phyloP scores from a whole-genome alignment of 2,329 filamentous ascomycete species.

The Thelonectria discophora region DNA sequence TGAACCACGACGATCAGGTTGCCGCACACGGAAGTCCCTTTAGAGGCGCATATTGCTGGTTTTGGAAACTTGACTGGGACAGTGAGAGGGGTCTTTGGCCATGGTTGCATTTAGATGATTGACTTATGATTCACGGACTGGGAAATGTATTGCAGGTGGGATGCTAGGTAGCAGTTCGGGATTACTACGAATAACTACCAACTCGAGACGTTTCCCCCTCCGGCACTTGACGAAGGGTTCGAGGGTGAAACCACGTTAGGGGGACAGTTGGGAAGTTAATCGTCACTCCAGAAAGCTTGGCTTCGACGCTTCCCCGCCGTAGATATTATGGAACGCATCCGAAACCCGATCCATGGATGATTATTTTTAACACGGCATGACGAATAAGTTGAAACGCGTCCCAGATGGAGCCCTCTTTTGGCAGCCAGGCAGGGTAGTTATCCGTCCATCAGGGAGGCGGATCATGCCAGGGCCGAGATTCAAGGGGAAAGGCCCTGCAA shows the following conservation, averaged over 20 bases:
- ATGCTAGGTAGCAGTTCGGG: background rate
- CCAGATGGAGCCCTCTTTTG: background rate
- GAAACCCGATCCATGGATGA: constrained; percentile 7
- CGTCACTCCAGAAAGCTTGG: background rate
- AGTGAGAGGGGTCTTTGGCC: background rate
- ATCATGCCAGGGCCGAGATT: constrained; percentile 20
- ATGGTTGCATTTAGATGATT: constrained; percentile 17
- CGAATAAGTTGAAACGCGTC: background rate
- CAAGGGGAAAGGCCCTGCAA: constrained; percentile 10
- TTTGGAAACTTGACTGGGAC: constrained; percentile 1
- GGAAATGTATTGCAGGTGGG: constrained; percentile 2
- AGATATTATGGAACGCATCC: constrained; percentile 17
- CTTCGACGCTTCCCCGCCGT: background rate
- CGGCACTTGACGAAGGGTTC: no score
- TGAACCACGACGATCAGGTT: background rate
- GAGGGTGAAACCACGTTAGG: background rate
- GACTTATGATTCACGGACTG: constrained; percentile 10
- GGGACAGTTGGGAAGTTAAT: no score
- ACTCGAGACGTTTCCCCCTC: no score
- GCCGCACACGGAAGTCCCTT: background rate
- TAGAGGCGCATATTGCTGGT: constrained; percentile 2
- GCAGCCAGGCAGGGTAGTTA: no score
- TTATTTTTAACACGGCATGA: constrained; percentile 7
- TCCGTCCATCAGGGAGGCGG: no score
- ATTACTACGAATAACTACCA: background rate